Evolutionary conservation across 345 rosid genomes (phyloP), one percentile per base, ranked within the genome.

Genomic region (Stellera chamaejasme): DNA sequence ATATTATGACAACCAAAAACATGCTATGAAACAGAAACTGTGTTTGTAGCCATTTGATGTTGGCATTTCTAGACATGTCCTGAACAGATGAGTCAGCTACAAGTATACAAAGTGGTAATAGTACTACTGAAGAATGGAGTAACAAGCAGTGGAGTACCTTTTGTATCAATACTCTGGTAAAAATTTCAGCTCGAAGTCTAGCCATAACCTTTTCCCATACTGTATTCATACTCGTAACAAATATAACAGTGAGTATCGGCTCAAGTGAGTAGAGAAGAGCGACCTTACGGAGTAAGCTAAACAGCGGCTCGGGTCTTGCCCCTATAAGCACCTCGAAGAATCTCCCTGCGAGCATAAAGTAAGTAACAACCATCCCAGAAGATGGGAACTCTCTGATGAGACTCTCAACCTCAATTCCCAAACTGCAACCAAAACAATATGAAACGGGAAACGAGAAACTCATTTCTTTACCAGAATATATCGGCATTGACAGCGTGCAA

Each of bases 171-270:
- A 84, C 75, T 63, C 87, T 84, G 55, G 77, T 74, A 60, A 88
- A 92, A 64, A 86, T 77, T 72, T 72, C 88, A 74, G 96, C 98
- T 74, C 93, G 66, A 44, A 92, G 15, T 3, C 79, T 73, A 9
- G 93, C 77, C 98, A 92, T 84, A 53, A 92, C 93, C 65, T 74
- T 81, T 73, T 88, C 95, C 98, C 98, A 92, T 5, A 82, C 66
- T 54, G 73, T 55, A 66, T 59, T 84, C 87, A 88, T 74, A 61
- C 86, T 92, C 16, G 80, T 74, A 10, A 86, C 87, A 73, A 85
- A 92, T 43, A 79, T 65, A 57, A 92, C 82, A 0, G 98, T 92
- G 67, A 84, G 82, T 54, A 92, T 66, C 0, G 96, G 98, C 69
- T 92, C 98, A 69, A 92, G 60, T 10, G 82, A 55, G 44, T 92